These are phyloP conservation scores for Leucosporidium yakuticum DNA, from an alignment of 768 basidiomycete species.

Conservation along the genomic window DNA sequence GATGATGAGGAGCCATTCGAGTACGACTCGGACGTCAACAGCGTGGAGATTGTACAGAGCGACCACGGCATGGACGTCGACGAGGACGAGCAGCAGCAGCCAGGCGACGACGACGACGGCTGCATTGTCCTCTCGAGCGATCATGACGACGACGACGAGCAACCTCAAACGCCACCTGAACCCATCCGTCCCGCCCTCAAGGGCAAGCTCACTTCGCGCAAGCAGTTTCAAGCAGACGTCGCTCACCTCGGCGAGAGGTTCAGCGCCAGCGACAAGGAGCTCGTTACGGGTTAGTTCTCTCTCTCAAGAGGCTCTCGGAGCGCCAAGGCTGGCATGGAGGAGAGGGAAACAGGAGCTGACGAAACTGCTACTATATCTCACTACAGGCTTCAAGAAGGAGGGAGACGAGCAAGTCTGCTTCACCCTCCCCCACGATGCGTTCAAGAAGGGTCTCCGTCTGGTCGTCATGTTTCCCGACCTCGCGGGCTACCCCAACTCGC, in stretches of 20 bases:
- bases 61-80: neutral
- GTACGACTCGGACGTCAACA: constrained; percentile 6
- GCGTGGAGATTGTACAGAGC: neutral
- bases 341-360: neutral
- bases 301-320: neutral
- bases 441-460: constrained; percentile 10
- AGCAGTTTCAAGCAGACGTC: constrained; percentile 26
- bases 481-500: constrained; percentile 53
- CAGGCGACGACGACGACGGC: neutral
- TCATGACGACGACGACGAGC: constrained; percentile 11
- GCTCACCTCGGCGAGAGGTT: neutral
- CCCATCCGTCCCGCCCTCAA: neutral
- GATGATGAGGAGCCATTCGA: constrained; percentile 4
- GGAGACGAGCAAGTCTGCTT: constrained; percentile 27
- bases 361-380: neutral
- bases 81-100: neutral
- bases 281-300: neutral
- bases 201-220: constrained; percentile 29
- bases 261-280: neutral
- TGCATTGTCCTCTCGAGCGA: neutral
- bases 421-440: constrained; percentile 13
- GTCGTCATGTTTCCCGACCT: constrained; percentile 30
- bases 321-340: neutral
- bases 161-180: neutral
- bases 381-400: constrained; percentile 17